These are phyloP conservation scores for Vararia minispora DNA, from an alignment of 768 basidiomycete species.

Conservation along the genomic window DNA sequence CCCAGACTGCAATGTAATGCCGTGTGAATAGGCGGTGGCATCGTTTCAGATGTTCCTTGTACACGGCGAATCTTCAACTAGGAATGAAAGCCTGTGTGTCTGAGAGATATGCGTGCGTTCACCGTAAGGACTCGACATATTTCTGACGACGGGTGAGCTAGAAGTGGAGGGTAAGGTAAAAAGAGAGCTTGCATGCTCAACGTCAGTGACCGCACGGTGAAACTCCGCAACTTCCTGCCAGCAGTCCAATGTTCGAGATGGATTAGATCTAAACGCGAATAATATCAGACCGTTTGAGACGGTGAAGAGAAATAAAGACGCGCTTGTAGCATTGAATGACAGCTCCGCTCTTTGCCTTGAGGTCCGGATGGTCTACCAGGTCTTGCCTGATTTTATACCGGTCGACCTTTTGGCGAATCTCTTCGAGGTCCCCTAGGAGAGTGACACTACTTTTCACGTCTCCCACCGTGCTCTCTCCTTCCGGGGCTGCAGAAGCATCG, in stretches of 20 bases:
- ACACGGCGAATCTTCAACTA: constrained; percentile 14
- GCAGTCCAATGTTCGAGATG: constrained; percentile 53
- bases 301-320: constrained; percentile 16
- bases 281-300: not conserved
- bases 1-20: too few species aligned
- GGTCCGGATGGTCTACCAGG: constrained; percentile 41
- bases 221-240: constrained; percentile 64
- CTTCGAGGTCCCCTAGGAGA: constrained; percentile 65
- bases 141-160: constrained; percentile 28
- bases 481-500: constrained; percentile 20
- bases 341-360: constrained; percentile 45
- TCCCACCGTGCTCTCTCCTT: constrained; percentile 24
- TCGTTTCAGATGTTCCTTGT: too few species aligned
- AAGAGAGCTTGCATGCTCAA: constrained; percentile 48
- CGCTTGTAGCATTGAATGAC: constrained; percentile 72
- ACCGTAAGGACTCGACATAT: constrained; percentile 44
- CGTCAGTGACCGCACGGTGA: constrained; percentile 50
- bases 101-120: constrained; percentile 19
- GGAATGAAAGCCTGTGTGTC: constrained; percentile 12
- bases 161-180: not conserved
- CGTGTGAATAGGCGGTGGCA: too few species aligned
- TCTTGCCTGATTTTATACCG: constrained; percentile 49
- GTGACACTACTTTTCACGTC: constrained; percentile 46
- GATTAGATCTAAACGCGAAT: constrained; percentile 24
- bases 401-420: constrained; percentile 63